A percentile compares a stretch with the other conserved stretches of the same genome.
Evolutionary conservation across 345 rosid species (phyloP).

Genomic region (Euphorbia pulcherrima): DNA sequence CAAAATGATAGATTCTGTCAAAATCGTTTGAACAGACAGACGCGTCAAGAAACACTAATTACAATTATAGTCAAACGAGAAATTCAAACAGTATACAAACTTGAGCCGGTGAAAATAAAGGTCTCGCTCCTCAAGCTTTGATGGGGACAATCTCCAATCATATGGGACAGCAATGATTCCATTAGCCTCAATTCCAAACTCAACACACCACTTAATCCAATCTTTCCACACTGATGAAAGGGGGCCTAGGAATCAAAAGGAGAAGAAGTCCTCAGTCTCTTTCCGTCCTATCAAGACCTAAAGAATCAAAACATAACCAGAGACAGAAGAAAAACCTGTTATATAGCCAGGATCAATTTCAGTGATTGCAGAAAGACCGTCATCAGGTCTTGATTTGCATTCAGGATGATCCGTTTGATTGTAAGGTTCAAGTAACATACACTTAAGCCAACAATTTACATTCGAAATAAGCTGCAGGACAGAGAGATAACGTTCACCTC

Average conservation of each 20-base stretch:
- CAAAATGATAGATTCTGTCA: not conserved
- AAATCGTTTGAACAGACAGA: not conserved
- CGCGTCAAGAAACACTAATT: not conserved
- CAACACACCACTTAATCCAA: slow-evolving; percentile 97
- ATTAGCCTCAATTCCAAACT: slow-evolving; percentile 92
- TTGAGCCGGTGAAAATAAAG: slow-evolving; percentile 95
- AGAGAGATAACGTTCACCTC: slow-evolving; percentile 2
- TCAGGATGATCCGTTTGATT: slow-evolving; percentile 96
- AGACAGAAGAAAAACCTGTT: slow-evolving; percentile 49
- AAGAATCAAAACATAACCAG: not conserved
- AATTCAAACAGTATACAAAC: slow-evolving; percentile 40
- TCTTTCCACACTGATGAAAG: slow-evolving; percentile 99
- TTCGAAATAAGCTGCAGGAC: slow-evolving; percentile 80
- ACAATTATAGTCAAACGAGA: not conserved
- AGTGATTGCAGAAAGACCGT: slow-evolving; percentile 92
- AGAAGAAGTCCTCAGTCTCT: slow-evolving; percentile 3
- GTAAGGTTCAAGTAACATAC: slow-evolving; percentile 84
- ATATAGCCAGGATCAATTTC: slow-evolving; percentile 97
- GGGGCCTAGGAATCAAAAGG: slow-evolving; percentile 56
- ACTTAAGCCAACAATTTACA: slow-evolving; percentile 98
- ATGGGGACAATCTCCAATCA: slow-evolving; percentile 95
- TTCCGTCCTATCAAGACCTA: not conserved
- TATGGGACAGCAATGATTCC: slow-evolving; percentile 92
- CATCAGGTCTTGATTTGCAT: slow-evolving; percentile 92
- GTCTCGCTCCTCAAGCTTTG: slow-evolving; percentile 94